Percentiles rank a stretch among this genome's conserved stretches.
phyloP scores from a whole-genome alignment of 2,329 filamentous ascomycete genomes.

The Diplodia sapinea region DNA sequence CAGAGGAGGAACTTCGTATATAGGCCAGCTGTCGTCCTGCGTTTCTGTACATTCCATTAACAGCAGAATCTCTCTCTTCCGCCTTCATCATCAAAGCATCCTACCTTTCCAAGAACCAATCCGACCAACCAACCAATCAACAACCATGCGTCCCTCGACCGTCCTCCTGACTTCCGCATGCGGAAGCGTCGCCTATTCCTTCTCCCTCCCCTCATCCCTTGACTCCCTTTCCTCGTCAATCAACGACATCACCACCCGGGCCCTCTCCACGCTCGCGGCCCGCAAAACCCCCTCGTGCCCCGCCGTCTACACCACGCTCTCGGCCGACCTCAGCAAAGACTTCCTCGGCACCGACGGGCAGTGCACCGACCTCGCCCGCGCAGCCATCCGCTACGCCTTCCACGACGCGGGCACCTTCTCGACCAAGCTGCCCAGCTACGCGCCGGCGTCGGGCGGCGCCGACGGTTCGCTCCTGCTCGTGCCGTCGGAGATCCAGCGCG shows the following conservation, averaged over 20 bases:
- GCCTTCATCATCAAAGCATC: background rate
- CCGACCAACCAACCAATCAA: background rate
- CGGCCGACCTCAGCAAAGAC: conserved; percentile 35
- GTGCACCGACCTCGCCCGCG: conserved; percentile 40
- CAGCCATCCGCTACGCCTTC: conserved; percentile 43
- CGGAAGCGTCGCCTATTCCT: background rate
- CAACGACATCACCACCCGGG: background rate
- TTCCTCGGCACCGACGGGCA: conserved; percentile 34
- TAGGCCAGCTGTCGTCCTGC: background rate
- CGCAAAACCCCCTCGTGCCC: conserved; percentile 34
- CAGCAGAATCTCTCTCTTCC: background rate
- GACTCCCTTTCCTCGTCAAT: background rate
- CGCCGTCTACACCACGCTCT: conserved; percentile 37
- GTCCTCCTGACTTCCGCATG: background rate
- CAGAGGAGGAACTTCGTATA: background rate
- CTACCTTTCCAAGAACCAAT: background rate
- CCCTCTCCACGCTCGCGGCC: background rate
- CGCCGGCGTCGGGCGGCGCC: conserved; percentile 43
- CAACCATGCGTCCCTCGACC: conserved; percentile 1
- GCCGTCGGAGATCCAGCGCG: conserved; percentile 44
- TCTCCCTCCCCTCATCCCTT: background rate
- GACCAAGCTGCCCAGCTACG: background rate
- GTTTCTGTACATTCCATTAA: background rate
- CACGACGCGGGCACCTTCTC: conserved; percentile 39
- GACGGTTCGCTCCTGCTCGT: conserved; percentile 50